Conservation (phyloP, 2,329 filamentous ascomycete genomes). For the Aureobasidium pullulans region DNA sequence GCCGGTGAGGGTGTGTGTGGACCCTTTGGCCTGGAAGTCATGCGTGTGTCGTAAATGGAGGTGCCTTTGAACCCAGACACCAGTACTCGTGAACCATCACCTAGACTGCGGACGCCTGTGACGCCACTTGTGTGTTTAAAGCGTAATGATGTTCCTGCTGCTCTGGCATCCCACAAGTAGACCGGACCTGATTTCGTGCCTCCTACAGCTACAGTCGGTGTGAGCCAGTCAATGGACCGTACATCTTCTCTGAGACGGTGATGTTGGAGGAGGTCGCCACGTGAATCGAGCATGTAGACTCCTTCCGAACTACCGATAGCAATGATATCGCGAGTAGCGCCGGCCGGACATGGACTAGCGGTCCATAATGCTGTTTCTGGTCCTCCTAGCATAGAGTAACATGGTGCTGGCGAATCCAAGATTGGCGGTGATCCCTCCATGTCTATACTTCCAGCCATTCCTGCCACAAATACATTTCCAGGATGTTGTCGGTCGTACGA, state of each 20-base stretch:
- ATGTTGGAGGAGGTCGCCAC: not conserved
- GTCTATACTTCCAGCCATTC: not conserved
- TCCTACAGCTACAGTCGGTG: slow-evolving; percentile 11
- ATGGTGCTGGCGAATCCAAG: slow-evolving; percentile 1
- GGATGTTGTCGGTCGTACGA: not conserved
- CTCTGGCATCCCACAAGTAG: slow-evolving; percentile 12
- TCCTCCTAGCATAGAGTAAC: not conserved
- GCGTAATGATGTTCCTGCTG: not conserved
- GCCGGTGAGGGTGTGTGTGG: not conserved
- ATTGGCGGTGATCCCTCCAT: not conserved
- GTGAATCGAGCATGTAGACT: slow-evolving; percentile 3
- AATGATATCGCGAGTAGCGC: not conserved
- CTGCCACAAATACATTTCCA: slow-evolving; percentile 15
- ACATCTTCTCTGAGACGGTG: not conserved
- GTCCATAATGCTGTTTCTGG: slow-evolving; percentile 7
- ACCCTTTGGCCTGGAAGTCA: not conserved
- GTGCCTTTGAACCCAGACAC: slow-evolving; percentile 3
- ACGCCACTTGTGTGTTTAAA: slow-evolving; percentile 12
- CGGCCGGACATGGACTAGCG: not conserved
- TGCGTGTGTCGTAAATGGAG: slow-evolving; percentile 14
- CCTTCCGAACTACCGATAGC: not conserved
- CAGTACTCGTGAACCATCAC: slow-evolving; percentile 13
- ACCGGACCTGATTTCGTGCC: slow-evolving; percentile 1
- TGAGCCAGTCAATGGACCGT: slow-evolving; percentile 14
- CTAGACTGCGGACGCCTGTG: slow-evolving; percentile 7